These are phyloP conservation scores for Hygrocybe coccinea DNA, from an alignment of 768 basidiomycete species.

Conservation along the genomic window DNA sequence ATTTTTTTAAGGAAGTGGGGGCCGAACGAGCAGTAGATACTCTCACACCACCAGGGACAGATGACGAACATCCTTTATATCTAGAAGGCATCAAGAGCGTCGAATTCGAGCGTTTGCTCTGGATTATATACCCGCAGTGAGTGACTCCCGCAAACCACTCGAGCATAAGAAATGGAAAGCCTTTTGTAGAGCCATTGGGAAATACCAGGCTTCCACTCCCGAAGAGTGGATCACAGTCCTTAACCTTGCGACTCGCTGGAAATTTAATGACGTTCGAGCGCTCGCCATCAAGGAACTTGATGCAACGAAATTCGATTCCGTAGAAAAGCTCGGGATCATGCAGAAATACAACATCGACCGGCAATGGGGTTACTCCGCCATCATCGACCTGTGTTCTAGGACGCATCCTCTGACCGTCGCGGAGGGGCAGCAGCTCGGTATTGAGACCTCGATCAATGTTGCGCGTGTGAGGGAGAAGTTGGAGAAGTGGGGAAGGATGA, in stretches of 20 bases:
- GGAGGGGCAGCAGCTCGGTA: constrained; percentile 52
- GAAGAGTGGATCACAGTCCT: constrained; percentile 57
- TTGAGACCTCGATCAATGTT: constrained; percentile 50
- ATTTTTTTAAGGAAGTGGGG: constrained; percentile 10
- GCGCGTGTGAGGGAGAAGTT: constrained; percentile 46
- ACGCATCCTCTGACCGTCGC: constrained; percentile 45
- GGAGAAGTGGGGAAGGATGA: constrained; percentile 2
- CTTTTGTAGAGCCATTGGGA: constrained; percentile 2
- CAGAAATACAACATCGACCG: constrained; percentile 47
- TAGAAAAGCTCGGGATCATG: constrained; percentile 43
- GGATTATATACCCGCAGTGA: constrained; percentile 31
- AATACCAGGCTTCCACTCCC: constrained; percentile 17
- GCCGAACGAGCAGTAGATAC: too few relatives aligned
- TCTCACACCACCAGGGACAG: constrained; percentile 11
- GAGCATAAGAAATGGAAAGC: not conserved
- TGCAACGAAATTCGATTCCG: constrained; percentile 36
- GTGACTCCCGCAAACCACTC: not conserved
- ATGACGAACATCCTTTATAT: constrained; percentile 25
- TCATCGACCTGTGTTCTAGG: constrained; percentile 48
- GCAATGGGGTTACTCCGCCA: constrained; percentile 46
- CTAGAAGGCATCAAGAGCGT: constrained; percentile 18
- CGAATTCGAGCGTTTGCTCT: constrained; percentile 34
- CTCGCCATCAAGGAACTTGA: constrained; percentile 60
- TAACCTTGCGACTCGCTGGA: constrained; percentile 52
- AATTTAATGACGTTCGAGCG: constrained; percentile 50